A percentile compares a stretch with the other conserved stretches of the same genome.
phyloP scores from a whole-genome alignment of 148 eudicot species.

The Camellia japonica region DNA sequence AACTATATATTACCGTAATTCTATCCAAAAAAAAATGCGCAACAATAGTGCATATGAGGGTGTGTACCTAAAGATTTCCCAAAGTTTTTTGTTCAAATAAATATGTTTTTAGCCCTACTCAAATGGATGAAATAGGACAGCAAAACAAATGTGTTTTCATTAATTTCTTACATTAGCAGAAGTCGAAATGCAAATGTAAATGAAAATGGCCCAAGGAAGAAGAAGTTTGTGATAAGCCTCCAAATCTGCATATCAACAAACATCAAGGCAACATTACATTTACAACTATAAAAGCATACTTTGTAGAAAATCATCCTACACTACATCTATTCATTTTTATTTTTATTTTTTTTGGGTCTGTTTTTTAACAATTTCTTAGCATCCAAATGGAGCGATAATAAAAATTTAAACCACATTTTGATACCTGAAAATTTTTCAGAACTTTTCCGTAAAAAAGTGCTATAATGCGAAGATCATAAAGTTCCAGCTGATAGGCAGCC shows the following conservation, averaged over 20 bases:
- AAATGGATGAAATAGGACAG: no score
- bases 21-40: no score
- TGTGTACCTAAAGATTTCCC: no score
- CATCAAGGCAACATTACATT: background rate
- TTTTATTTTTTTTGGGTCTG: background rate
- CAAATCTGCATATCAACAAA: conserved; percentile 32
- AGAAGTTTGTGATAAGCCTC: conserved; percentile 46
- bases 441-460: conserved; percentile 29
- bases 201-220: conserved; percentile 39
- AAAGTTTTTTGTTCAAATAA: no score
- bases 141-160: no score
- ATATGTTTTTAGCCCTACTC: no score
- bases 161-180: conserved; percentile 28
- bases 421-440: conserved; percentile 35
- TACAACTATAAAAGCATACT: no score
- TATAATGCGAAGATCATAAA: conserved; percentile 6
- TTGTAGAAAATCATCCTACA: background rate
- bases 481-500: conserved; percentile 19
- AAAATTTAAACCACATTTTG: background rate
- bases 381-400: background rate
- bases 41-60: no score
- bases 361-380: background rate
- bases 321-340: no score
- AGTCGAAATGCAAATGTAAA: conserved; percentile 31
- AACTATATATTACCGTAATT: no score